Percentiles rank a stretch among this genome's conserved stretches.
Conservation (phyloP, 2,329 filamentous ascomycete species). For the Parastagonospora nodorum region DNA sequence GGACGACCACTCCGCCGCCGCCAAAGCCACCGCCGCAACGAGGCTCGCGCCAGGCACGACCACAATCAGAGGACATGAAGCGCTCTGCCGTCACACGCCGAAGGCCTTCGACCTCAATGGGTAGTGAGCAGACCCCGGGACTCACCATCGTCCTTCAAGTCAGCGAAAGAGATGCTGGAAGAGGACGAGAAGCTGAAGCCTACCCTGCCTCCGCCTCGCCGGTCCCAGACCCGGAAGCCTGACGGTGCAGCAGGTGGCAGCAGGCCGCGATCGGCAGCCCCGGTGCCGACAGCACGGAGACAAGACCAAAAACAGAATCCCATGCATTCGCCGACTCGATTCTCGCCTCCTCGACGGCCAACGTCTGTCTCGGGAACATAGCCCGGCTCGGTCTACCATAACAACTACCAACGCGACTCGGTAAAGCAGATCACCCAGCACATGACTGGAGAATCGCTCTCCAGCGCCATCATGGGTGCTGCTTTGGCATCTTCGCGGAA, state of each 20-base stretch:
- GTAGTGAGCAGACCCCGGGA: conserved; percentile 31
- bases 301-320: conserved; percentile 36
- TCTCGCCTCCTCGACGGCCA: conserved; percentile 25
- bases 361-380: conserved; percentile 26
- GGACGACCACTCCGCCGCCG: conserved; percentile 17
- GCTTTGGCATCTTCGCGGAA: conserved; percentile 70
- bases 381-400: conserved; percentile 44
- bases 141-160: conserved; percentile 42
- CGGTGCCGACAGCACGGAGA: conserved; percentile 37
- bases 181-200: conserved; percentile 38
- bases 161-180: conserved; percentile 42
- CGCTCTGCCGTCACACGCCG: conserved; percentile 21
- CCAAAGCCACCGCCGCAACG: conserved; percentile 26
- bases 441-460: conserved; percentile 67
- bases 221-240: conserved; percentile 25
- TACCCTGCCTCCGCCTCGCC: conserved; percentile 42
- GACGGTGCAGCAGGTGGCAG: conserved; percentile 8
- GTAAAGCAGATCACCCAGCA: conserved; percentile 50
- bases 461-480: conserved; percentile 75
- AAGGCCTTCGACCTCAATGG: conserved; percentile 31
- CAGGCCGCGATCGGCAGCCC: conserved; percentile 19
- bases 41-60: conserved; percentile 21
- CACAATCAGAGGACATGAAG: conserved; percentile 29
- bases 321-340: conserved; percentile 24
- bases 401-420: conserved; percentile 44